Evolutionary conservation across 2,329 filamentous ascomycete genomes (phyloP), one percentile per base, ranked within the genome.

Genomic region (Colletotrichum paranaense): DNA sequence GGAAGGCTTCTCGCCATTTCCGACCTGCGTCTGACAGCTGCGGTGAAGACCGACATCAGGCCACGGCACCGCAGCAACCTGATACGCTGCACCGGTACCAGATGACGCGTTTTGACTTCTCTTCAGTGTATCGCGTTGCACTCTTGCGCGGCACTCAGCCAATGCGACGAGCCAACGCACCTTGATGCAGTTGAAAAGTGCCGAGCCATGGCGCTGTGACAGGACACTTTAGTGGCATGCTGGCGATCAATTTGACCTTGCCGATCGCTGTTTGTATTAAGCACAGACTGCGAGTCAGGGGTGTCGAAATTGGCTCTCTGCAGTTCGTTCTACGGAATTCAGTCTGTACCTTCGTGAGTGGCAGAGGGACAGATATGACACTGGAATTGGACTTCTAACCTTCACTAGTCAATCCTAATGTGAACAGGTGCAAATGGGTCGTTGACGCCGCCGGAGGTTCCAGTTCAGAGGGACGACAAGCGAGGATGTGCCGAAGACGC

Each of bases 1-100:
- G n/a, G 28, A 35, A 53, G 62, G 55, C 46, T 53, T 58, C 30
- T 68, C 65, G 65, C 57, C 62, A 71, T 67, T 71, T 71, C 68
- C 68, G 62, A 67, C 49, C 16, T 28, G 53, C 26, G 22, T 46
- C 46, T 28, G 32, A n/a, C 57, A 42, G 49, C 55, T 32, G 32
- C 58, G 58, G 66, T 55, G 65, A 69, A 62, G 42, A 46, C 59
- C 65, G 66, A 63, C 28, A 53, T 62, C 42, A 62, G 57, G 12
- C 53, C 38, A 72, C 32, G 57, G 14, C 22, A 52, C 49, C 35
- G 38, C 24, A 52, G 26, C 57, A 24, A 38, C 32, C 16, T 9
- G 7, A 22, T 22, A 49, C 42, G 42, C n/a, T 49, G 42, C 22
- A 22, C 8, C 1, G n/a, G 42, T 49, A 22, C 8, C 7, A 49